Evolutionary conservation across 2,329 filamentous ascomycete genomes (phyloP).

Genomic region (Karstenula rhodostoma): DNA sequence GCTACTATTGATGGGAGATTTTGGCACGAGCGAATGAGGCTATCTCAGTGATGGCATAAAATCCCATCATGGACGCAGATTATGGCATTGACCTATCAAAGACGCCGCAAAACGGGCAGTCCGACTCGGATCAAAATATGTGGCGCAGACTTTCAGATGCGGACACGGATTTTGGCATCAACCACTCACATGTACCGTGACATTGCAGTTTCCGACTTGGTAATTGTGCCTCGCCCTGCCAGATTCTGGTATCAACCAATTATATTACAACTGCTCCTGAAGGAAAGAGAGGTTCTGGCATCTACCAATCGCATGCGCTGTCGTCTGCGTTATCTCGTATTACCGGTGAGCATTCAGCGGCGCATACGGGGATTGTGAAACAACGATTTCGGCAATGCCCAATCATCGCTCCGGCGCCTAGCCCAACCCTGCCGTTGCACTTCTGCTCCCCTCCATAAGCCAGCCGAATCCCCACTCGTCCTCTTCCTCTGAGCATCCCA

Average conservation of each 20-base stretch:
- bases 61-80: background rate
- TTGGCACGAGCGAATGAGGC: background rate
- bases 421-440: background rate
- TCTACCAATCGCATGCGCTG: too few species aligned
- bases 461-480: too few species aligned
- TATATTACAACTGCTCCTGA: background rate
- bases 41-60: background rate
- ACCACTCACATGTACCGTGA: conserved; percentile 6
- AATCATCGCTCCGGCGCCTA: background rate
- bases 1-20: background rate
- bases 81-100: conserved; percentile 12
- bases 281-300: too few species aligned
- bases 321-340: too few species aligned
- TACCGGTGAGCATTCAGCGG: background rate
- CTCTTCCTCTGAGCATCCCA: too few species aligned
- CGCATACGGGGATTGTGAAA: conserved; percentile 3
- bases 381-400: background rate
- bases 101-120: background rate
- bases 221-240: too few species aligned
- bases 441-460: background rate
- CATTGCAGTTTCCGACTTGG: background rate
- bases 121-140: background rate
- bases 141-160: background rate
- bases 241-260: too few species aligned
- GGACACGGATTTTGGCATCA: conserved; percentile 12